Evolutionary conservation across 495 filamentous ascomycete species (phyloP), one percentile per base, ranked within the genome.

Genomic region (Aspergillus heteromorphus): DNA sequence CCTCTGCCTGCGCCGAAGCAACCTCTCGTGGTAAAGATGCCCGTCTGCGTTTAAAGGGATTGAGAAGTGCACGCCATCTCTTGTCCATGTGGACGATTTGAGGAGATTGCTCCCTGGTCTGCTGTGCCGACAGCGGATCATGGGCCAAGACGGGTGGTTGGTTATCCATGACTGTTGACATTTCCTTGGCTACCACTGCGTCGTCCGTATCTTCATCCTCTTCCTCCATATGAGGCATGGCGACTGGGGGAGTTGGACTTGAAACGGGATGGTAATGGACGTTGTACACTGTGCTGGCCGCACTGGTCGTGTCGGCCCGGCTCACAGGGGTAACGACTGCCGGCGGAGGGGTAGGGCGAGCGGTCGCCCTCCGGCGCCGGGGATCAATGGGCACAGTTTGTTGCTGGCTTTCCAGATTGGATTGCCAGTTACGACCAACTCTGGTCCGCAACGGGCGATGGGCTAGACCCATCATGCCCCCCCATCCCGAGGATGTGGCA

Each of bases 251-350:
- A n/a, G 84, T 83, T n/a, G 85, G 76, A 57, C 85, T 84, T 31
- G 80, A 83, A 42, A 86, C 77, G n/a, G 88, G 80, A 56, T 92
- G 87, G 63, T 95, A 91, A 43, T 85, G 83, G 47, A 96, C 80
- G 52, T 86, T 83, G 60, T 96, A 95, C 13, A 93, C 82, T 2
- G 91, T 96, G 67, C 89, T 93, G 41, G 85, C 81, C 14, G 83
- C 83, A 67, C 85, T 88, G 14, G 83, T 81, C 2, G 87, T 88
- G 58, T 95, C 88, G n/a, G 83, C 82, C 51, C 87, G 79, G 61
- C 87, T 92, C 53, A 89, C 70, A 1, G 89, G 87, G 9, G 88
- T 89, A 2, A 81, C 76, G 47, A 79, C 78, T n/a, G 78, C 77
- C 1, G 81, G 75, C 2, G 87, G 87, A 23, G 82, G 81, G 20